Base-by-base conservation (phyloP, 371 early-diverging fungal species). In the Haplosporangium sp. region DNA sequence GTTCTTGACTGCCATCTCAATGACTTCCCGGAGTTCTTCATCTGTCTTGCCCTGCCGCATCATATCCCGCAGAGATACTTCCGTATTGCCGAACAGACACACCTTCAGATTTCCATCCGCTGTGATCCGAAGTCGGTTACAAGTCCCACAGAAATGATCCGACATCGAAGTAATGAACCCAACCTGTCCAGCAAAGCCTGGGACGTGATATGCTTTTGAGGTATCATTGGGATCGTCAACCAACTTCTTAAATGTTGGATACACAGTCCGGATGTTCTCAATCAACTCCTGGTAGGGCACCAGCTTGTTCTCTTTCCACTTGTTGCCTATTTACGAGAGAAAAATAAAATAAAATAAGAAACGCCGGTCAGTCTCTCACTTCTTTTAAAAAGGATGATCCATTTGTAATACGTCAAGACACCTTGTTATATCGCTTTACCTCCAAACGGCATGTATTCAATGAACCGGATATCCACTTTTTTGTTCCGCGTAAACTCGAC, bases 401-500 rank as follows among this genome's bases (percentile, higher is more conserved):
- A 2, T 29, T 29, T 29, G 1, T 29, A 29, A 29, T 29, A 29
- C 4, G 29, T 29, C 29, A 29, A 29, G 29, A 36, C 36, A 52
- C 20, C 8, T 38, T 38, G 21, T 29, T 29, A 29, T 29, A 29
- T 29, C 29, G n/a, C 2, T 81, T 68, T 84, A 91, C 94, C 96
- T 80, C 94, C 97, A 85, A 98, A 98, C 0, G 98, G 98, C 97
- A 96, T 98, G 72, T 96, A 97, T 81, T 98, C 98, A 69, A 98
- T 98, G 81, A 98, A 98, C 23, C 98, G 87, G 0, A 98, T 90
- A 56, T 91, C 91, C 6, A 97, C 67, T 4, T 89, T 86, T 18
- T 85, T 83, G 55, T 93, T 87, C 52, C 89, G 86, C 13, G 96
- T 96, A 80, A 94, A 86, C 42, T 90, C 91, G 5, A 94, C 93